Base-by-base conservation (phyloP, 2,329 filamentous ascomycete species). In the Hypocreales sp. region DNA sequence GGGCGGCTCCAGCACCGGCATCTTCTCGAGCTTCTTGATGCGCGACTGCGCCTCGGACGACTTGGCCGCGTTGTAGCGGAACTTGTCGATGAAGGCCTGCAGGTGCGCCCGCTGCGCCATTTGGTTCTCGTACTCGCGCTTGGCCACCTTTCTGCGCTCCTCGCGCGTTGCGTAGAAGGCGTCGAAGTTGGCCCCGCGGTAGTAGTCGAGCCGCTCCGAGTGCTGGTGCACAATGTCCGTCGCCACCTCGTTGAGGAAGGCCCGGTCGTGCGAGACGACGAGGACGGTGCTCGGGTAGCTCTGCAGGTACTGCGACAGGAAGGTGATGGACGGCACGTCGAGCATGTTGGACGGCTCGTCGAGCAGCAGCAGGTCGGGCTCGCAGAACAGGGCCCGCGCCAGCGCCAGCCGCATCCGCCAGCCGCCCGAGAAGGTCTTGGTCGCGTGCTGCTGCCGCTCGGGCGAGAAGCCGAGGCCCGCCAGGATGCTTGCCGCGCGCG, bases 271-370 rank as follows among this genome's bases (percentile, higher is more conserved):
- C 53, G 83, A 93, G 38, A 98, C 90, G 29, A 98, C 87, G 10
- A 98, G 66, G 16, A 98, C 75, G 2, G 90, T 95, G 55, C 83
- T 93, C 21, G 87, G 87, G 48, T 98, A 98, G 26, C 64, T 65
- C 53, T 94, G 86, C 7, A 98, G 77, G 49, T 98, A 98, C 46
- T 86, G 87, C 25, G 87, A 80, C 50, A 98, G 69, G 71, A 95
- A 98, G 31, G 90, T 92, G 48, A 98, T 95, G 15, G 90, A 95
- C n/a, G 90, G 90, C 31, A 98, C 90, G 58, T 95, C 90, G 82
- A 98, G 84, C 87, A 95, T 95, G 74, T 95, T 95, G 30, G 87
- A 95, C 59, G 90, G 90, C 73, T 98, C 90, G 62, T 98, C 90
- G 41, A 98, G 83, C 51, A 98, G 68, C 33, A 98, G 60, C 28